Evolutionary conservation across 805 yeast genomes (phyloP), one percentile per base, ranked within the genome.

Genomic region (Barnettozyma sp.): DNA sequence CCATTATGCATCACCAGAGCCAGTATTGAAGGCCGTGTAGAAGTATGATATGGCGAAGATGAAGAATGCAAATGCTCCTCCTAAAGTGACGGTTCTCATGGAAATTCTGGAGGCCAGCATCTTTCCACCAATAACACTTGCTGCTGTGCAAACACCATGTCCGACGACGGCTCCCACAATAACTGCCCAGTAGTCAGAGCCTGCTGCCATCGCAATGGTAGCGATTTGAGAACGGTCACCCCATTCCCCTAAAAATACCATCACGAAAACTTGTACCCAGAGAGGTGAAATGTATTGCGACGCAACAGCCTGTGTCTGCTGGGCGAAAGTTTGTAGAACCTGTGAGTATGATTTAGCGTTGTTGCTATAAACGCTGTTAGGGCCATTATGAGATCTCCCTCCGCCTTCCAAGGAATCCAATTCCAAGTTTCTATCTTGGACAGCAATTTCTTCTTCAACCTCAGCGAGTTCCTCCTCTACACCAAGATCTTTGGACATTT

Each of bases 201-300:
- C 96, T 1, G 98, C 95, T 35, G 97, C 97, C 94, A 92, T 82
- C 26, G 97, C 97, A 51, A 92, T 87, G 22, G 97, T 92, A 29
- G 97, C 95, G 38, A 92, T 86, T 64, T 92, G 99, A 10, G 97
- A 87, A 52, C 98, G 78, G 60, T 92, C 99, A 34, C 99, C 99
- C 94, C 97, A 87, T 64, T 92, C 99, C 42, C 97, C 98, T 33
- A 92, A 65, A 58, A 92, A 92, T 5, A 95, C 85, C 97, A 92
- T 90, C 36, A 77, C 76, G 55, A 92, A 92, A 5, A 90, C 90
- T 65, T 90, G 96, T 46, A 87, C 80, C 88, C 95, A 92, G 8
- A 78, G 63, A 4, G 98, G 97, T 4, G 95, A 82, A 38, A 90
- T 65, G 5, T 86, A 61, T 8, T 29, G 28, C 2, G 50, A 34